A percentile compares a stretch with the other conserved stretches of the same genome.
Conservation (phyloP, 768 basidiomycete genomes). For the Sarcodon aspratus region DNA sequence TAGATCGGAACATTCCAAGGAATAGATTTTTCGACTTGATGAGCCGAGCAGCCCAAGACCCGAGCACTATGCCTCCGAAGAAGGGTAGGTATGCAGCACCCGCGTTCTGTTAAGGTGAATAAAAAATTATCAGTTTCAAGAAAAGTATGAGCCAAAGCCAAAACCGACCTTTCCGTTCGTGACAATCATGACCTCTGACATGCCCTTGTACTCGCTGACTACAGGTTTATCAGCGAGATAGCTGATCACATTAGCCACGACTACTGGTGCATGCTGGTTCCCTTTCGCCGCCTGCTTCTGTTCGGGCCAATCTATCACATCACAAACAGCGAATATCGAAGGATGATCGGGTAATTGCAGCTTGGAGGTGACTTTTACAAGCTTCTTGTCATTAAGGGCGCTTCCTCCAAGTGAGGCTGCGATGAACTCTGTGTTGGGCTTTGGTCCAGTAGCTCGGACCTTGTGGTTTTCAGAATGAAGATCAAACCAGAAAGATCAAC, state of each 20-base stretch:
- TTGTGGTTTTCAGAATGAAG: slow-evolving; percentile 1
- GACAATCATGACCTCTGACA: slow-evolving; percentile 40
- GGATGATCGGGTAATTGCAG: slow-evolving; percentile 41
- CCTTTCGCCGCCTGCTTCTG: slow-evolving; percentile 49
- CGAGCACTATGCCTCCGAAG: slow-evolving; percentile 18
- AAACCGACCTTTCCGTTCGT: slow-evolving; percentile 39
- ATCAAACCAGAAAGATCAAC: neutral
- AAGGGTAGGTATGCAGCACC: slow-evolving; percentile 18
- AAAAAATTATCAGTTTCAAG: neutral
- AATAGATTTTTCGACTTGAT: slow-evolving; percentile 18
- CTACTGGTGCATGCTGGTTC: slow-evolving; percentile 27
- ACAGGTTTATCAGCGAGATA: slow-evolving; percentile 26
- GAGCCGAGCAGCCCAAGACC: slow-evolving; percentile 12
- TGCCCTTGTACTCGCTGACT: slow-evolving; percentile 34
- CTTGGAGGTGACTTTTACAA: slow-evolving; percentile 43
- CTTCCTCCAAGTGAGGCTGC: slow-evolving; percentile 26
- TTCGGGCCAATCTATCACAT: slow-evolving; percentile 52
- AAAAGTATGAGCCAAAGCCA: neutral
- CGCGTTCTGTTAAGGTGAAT: slow-evolving; percentile 9
- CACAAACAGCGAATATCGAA: slow-evolving; percentile 54
- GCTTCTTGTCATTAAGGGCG: slow-evolving; percentile 22
- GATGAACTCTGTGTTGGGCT: slow-evolving; percentile 45
- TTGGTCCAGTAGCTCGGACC: slow-evolving; percentile 19
- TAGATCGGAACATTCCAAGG: slow-evolving; percentile 5
- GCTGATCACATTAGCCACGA: slow-evolving; percentile 36